These are phyloP conservation scores for Wickerhamia fluorescens DNA, from an alignment of 805 yeast species.

Conservation along the genomic window DNA sequence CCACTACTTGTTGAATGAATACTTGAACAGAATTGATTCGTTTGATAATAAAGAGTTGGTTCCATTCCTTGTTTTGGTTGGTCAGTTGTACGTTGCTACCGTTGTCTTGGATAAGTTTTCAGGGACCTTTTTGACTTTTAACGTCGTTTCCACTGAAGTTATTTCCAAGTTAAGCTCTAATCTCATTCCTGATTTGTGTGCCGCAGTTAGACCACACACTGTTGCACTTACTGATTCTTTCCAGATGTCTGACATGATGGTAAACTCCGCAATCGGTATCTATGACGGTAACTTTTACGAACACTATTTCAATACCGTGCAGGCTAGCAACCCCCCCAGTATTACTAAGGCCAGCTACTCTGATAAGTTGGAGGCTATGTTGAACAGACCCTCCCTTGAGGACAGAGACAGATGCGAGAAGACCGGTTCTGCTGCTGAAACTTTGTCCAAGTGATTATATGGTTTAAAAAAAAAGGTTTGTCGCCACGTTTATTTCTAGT, in stretches of 20 bases:
- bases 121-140: constrained; percentile 62
- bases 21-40: constrained; percentile 29
- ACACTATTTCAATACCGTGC: constrained; percentile 58
- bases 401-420: constrained; percentile 28
- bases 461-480: too few relatives aligned
- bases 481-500: too few relatives aligned
- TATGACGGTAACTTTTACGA: constrained; percentile 80
- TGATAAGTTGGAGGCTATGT: constrained; percentile 25
- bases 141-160: constrained; percentile 44
- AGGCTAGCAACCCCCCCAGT: constrained; percentile 41
- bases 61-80: constrained; percentile 45
- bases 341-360: constrained; percentile 58
- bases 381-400: constrained; percentile 25
- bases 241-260: constrained; percentile 69
- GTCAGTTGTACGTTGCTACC: constrained; percentile 52
- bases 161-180: constrained; percentile 41
- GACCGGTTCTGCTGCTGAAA: constrained; percentile 21
- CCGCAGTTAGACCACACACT: constrained; percentile 49
- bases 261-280: constrained; percentile 77
- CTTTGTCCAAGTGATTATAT: constrained; percentile 9
- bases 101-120: constrained; percentile 61
- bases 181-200: constrained; percentile 29
- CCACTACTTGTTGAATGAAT: constrained; percentile 38
- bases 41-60: constrained; percentile 34
- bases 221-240: constrained; percentile 80